Conservation (phyloP, 2,329 filamentous ascomycete species). For the Clarireedia monteithiana region DNA sequence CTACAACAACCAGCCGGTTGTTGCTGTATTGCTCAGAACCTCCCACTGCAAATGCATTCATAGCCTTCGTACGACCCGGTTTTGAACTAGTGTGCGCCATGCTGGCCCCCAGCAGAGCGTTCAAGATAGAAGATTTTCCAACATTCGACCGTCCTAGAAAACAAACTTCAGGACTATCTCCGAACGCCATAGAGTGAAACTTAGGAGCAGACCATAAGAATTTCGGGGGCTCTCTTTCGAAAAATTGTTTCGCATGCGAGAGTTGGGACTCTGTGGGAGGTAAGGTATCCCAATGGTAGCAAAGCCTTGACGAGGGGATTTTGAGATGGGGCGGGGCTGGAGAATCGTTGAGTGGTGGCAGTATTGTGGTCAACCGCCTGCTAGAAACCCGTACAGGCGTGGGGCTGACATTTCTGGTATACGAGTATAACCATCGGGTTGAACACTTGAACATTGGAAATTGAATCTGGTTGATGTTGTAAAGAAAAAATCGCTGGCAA, state of each 20-base stretch:
- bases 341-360: too few species aligned
- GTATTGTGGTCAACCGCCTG: too few species aligned
- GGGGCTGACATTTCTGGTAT: neutral
- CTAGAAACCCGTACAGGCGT: too few species aligned
- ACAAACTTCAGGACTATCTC: conserved; percentile 32
- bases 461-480: neutral
- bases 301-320: conserved; percentile 20
- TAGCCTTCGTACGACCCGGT: conserved; percentile 53
- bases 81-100: conserved; percentile 50
- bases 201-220: conserved; percentile 52
- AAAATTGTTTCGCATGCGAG: conserved; percentile 37
- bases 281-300: conserved; percentile 43
- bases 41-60: conserved; percentile 60
- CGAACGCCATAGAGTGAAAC: conserved; percentile 51
- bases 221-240: conserved; percentile 38
- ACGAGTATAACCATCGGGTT: conserved; percentile 7
- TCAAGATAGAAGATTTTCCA: conserved; percentile 60
- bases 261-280: conserved; percentile 37
- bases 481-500: too few species aligned
- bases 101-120: conserved; percentile 47
- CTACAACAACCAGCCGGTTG: conserved; percentile 48
- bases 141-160: conserved; percentile 66
- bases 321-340: neutral
- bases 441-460: conserved; percentile 3
- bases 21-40: conserved; percentile 25